A percentile compares a stretch with the other conserved stretches of the same genome.
These are phyloP conservation scores for Volvariella volvacea DNA, from an alignment of 1,284 basidiomycete genomes.

Conservation along the genomic window DNA sequence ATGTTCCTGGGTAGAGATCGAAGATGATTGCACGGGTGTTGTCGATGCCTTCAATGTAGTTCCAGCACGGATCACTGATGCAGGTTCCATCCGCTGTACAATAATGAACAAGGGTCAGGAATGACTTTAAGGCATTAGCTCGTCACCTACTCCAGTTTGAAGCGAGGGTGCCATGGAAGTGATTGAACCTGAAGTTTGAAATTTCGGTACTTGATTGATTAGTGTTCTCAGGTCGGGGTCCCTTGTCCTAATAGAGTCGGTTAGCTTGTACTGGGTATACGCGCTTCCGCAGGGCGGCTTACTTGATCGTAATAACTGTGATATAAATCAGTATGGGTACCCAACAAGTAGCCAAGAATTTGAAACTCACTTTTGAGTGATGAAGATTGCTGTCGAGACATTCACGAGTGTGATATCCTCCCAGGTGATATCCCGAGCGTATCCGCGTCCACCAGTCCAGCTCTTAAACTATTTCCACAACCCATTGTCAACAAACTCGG, in stretches of 20 bases:
- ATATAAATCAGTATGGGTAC: neutral
- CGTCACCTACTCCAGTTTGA: slow-evolving; percentile 31
- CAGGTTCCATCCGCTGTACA: slow-evolving; percentile 28
- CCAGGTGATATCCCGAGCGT: slow-evolving; percentile 38
- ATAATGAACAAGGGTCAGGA: slow-evolving; percentile 7
- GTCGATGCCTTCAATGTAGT: slow-evolving; percentile 25
- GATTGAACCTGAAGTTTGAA: slow-evolving; percentile 29
- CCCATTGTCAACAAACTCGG: neutral
- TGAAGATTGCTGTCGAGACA: slow-evolving; percentile 37
- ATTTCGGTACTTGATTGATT: slow-evolving; percentile 29
- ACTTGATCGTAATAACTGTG: slow-evolving; percentile 29
- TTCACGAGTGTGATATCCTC: slow-evolving; percentile 35
- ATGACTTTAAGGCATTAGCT: neutral
- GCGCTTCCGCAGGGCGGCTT: neutral
- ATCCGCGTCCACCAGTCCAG: slow-evolving; percentile 40
- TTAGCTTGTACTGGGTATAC: no score
- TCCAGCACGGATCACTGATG: slow-evolving; percentile 31
- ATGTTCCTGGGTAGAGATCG: slow-evolving; percentile 26
- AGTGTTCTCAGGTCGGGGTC: slow-evolving; percentile 24
- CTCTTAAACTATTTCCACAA: slow-evolving; percentile 33
- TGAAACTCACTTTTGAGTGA: slow-evolving; percentile 35
- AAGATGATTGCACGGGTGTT: slow-evolving; percentile 27
- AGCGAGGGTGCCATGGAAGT: slow-evolving; percentile 34
- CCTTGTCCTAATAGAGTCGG: slow-evolving; percentile 20
- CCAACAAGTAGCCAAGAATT: slow-evolving; percentile 3